Percentiles rank a stretch among this genome's conserved stretches.
Evolutionary conservation across 2,329 filamentous ascomycete genomes (phyloP).

Genomic region (Myrmaecium sp.): DNA sequence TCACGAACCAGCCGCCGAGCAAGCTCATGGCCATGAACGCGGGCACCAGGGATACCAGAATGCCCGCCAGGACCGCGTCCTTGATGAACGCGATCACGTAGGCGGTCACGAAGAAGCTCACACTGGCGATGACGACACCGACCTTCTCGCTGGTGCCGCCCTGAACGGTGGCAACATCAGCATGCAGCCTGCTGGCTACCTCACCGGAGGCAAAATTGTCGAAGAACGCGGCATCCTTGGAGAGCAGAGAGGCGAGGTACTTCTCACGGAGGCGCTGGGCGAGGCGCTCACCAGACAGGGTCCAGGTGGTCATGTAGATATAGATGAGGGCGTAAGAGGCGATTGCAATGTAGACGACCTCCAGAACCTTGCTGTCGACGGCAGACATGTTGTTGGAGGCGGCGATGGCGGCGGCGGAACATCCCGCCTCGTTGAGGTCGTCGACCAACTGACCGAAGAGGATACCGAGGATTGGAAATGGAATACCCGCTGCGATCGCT

Average conservation of each 20-base stretch:
- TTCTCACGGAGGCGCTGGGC: conserved; percentile 44
- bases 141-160: conserved; percentile 56
- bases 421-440: conserved; percentile 41
- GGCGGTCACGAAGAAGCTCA: conserved; percentile 50
- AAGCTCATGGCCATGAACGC: conserved; percentile 44
- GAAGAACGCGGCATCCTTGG: conserved; percentile 47
- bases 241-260: conserved; percentile 41
- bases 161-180: conserved; percentile 50
- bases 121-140: conserved; percentile 43
- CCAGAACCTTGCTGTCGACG: conserved; percentile 41
- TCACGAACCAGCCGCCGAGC: conserved; percentile 36
- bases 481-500: conserved; percentile 41
- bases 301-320: conserved; percentile 46
- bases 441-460: conserved; percentile 48
- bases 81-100: conserved; percentile 53
- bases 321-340: conserved; percentile 49
- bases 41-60: conserved; percentile 45
- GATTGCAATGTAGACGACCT: conserved; percentile 46
- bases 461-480: conserved; percentile 46
- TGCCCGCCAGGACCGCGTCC: conserved; percentile 43
- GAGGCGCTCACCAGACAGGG: conserved; percentile 44
- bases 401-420: conserved; percentile 20
- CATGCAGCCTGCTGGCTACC: conserved; percentile 45
- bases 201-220: conserved; percentile 46
- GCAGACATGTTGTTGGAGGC: conserved; percentile 20